Evolutionary conservation across 23 red algal genomes (phyloP).

Genomic region (Gracilaria gracilis): DNA sequence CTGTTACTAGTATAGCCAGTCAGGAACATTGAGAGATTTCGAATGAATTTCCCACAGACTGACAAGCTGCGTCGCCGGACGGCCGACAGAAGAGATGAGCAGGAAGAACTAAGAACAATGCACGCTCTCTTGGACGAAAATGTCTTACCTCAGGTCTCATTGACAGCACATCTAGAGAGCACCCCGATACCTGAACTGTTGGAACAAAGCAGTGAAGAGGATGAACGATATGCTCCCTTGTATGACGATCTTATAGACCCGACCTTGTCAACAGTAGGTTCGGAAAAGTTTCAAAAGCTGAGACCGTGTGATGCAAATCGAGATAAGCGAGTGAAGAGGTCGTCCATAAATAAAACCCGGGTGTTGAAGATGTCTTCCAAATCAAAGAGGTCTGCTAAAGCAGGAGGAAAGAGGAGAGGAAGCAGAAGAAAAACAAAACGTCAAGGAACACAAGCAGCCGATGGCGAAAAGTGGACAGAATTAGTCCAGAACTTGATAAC

Average conservation of each 20-base stretch:
- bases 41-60: background rate
- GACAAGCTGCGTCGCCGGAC: background rate
- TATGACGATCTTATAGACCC: background rate
- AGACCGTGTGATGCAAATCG: background rate
- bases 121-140: background rate
- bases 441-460: background rate
- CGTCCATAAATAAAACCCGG: background rate
- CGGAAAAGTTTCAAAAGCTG: background rate
- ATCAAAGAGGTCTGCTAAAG: background rate
- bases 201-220: background rate
- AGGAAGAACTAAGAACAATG: background rate
- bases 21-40: background rate
- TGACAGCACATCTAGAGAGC: background rate
- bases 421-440: background rate
- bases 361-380: background rate
- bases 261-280: background rate
- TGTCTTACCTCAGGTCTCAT: background rate
- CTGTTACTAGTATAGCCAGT: background rate
- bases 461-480: background rate
- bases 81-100: background rate
- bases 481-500: background rate
- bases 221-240: background rate
- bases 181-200: background rate
- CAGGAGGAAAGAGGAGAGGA: background rate
- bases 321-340: background rate